Percentiles rank a stretch among this genome's conserved stretches.
Evolutionary conservation across 164 flowering plant genomes (phyloP).

Genomic region (Malania oleifera): DNA sequence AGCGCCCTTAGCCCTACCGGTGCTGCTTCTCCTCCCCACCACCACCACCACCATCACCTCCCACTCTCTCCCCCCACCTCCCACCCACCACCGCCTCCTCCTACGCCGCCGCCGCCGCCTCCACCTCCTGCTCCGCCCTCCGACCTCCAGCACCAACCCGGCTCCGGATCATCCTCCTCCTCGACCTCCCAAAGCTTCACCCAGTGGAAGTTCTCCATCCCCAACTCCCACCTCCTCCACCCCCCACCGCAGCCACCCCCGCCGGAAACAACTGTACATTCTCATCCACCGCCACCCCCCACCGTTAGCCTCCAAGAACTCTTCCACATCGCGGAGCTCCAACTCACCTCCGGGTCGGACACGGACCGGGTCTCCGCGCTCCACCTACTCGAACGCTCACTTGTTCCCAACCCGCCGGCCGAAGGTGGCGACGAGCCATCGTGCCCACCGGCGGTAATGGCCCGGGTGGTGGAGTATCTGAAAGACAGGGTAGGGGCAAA

Average conservation of each 20-base stretch:
- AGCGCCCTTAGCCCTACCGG: slow-evolving; percentile 61
- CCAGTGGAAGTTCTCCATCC: slow-evolving; percentile 70
- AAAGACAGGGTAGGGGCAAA: slow-evolving; percentile 33
- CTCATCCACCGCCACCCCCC: slow-evolving; percentile 13
- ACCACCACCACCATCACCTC: slow-evolving; percentile 22
- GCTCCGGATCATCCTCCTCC: slow-evolving; percentile 53
- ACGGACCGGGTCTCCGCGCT: slow-evolving; percentile 39
- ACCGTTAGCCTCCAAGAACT: slow-evolving; percentile 39
- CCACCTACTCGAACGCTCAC: slow-evolving; percentile 50
- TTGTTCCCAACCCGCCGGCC: slow-evolving; percentile 56
- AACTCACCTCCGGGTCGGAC: slow-evolving; percentile 37
- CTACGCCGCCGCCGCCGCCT: slow-evolving; percentile 17
- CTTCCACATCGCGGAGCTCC: slow-evolving; percentile 62
- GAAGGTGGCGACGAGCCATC: slow-evolving; percentile 17
- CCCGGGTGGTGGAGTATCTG: slow-evolving; percentile 34
- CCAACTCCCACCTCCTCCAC: slow-evolving; percentile 33
- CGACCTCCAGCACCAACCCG: slow-evolving; percentile 15
- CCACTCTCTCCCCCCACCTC: slow-evolving; percentile 5
- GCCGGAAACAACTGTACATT: too few species aligned
- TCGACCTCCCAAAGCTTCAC: slow-evolving; percentile 90
- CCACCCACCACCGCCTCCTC: slow-evolving; percentile 14
- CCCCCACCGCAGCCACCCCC: slow-evolving; percentile 12
- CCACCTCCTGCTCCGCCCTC: slow-evolving; percentile 20
- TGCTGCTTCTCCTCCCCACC: slow-evolving; percentile 24
- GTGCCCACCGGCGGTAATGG: slow-evolving; percentile 61